Base-by-base conservation (phyloP, 306 rosid species). In the Hippophae gyantsensis region DNA sequence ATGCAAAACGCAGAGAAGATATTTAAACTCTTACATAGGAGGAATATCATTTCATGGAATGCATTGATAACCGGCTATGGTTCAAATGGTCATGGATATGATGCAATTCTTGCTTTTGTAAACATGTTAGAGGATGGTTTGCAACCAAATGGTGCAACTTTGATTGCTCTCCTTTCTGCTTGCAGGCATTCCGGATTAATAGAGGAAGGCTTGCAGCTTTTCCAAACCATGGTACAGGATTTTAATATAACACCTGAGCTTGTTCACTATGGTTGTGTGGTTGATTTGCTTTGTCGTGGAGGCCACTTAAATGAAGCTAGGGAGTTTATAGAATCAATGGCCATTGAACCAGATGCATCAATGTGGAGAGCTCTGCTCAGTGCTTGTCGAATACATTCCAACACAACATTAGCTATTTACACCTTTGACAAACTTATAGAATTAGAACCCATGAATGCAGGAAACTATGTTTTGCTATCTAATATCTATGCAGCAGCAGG, bases 291-390 rank as follows among this genome's bases (percentile, higher is more conserved):
- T 43, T 76, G 81, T 27, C 85, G 81, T 8, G 79, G 79, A 63
- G 79, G 79, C 44, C 69, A 55, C 9, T 59, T 69, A 38, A 56
- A 49, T 40, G 79, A 76, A 69, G 84, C 81, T 42, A 69, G 58
- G 52, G 67, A 70, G 51, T 76, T 76, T 46, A 66, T 79, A 9
- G 56, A 63, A 52, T 72, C 66, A 41, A 69, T 72, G 73, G 81
- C 76, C 42, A 52, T 66, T 12, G 58, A 72, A 60, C 72, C 76
- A 3, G 76, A 79, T 69, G 79, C 76, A 48, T 72, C 81, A 7
- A 27, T 79, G 41, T 79, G 81, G 84, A 79, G 81, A 58, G 84
- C 84, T 63, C 65, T 79, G 66, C 76, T 79, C 13, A 69, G 68
- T 69, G 78, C 76, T 41, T 76, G 81, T 66, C 77, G 65, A 43